phyloP scores from a whole-genome alignment of 164 flowering plant genomes.

The Paratinospora sagittata region DNA sequence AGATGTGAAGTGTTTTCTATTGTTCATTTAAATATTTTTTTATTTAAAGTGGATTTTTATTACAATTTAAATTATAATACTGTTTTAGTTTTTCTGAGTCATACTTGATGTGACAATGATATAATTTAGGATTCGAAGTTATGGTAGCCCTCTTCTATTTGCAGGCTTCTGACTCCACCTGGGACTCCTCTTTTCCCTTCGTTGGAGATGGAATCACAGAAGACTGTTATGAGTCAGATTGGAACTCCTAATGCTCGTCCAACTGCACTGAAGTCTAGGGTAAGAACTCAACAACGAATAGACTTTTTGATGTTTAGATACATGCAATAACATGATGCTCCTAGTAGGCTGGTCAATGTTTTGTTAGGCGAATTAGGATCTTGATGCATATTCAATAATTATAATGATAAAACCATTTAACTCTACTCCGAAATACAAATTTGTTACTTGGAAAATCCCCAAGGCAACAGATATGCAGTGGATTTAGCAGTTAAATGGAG shows the following conservation, averaged over 20 bases:
- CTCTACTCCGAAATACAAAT: too few species aligned
- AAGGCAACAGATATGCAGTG: too few species aligned
- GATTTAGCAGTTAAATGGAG: too few species aligned
- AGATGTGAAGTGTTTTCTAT: too few species aligned
- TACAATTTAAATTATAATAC: too few species aligned
- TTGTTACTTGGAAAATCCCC: too few species aligned
- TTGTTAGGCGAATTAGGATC: not conserved
- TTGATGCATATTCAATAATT: too few species aligned
- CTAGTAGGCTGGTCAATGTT: not conserved
- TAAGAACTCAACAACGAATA: constrained; percentile 22
- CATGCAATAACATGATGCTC: too few species aligned
- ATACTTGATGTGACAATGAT: not conserved
- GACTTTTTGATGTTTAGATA: not conserved
- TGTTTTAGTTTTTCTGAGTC: too few species aligned
- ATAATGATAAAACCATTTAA: not conserved
- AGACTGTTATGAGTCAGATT: constrained; percentile 38
- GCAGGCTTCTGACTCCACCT: constrained; percentile 96
- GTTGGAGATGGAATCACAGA: constrained; percentile 60
- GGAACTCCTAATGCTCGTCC: constrained; percentile 53
- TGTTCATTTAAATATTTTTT: too few species aligned
- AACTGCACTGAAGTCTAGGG: constrained; percentile 57
- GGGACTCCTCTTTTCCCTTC: constrained; percentile 85
- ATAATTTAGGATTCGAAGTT: not conserved
- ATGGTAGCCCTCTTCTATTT: constrained; percentile 15
- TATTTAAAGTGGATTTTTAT: too few species aligned